Evolutionary conservation across 2,329 filamentous ascomycete genomes (phyloP), one percentile per base, ranked within the genome.

Genomic region (Ambrosiella beaveri): DNA sequence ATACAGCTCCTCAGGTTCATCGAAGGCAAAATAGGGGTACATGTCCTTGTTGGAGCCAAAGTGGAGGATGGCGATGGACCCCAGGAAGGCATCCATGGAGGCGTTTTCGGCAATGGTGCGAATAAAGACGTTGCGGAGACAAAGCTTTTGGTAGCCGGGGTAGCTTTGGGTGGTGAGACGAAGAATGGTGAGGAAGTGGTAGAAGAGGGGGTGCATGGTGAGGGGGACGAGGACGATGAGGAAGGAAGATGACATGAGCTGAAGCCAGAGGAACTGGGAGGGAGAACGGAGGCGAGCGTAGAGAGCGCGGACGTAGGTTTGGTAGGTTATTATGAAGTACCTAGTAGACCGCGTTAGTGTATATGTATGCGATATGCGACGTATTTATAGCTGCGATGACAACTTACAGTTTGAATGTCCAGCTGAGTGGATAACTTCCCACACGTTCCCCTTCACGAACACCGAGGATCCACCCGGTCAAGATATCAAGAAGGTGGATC

Each of bases 11-110:
- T 68, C 66, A 6, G 69, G 68, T 58, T 70, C 68, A 65, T 81
- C 79, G 66, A 85, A 85, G 36, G 80, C 76, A 64, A 85, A 84
- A 66, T 85, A 85, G 1, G 82, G 82, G 66, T 85, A 85, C 39
- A 84, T 78, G 64, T 82, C 73, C 67, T 80, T 80, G 70, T 85
- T 85, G 62, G 76, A 71, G 41, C 82, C 82, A 64, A 81, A 84
- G 67, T 85, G 82, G 58, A 85, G 69, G 17, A 84, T 81, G 19
- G 82, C 71, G 59, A 85, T 77, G 65, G 78, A 80, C 54, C 81
- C 82, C 7, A 85, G 70, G 64, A 85, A 85, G 45, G 81, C 72
- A n/a, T 79, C 72, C 82, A 85, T 85, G 57, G 77, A 82, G 8
- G 79, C 78, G 65, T 84, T 84, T 67, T 85, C 81, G 41, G 81